Evolutionary conservation across 768 basidiomycete genomes (phyloP).

Genomic region (Termitomyces sp.): DNA sequence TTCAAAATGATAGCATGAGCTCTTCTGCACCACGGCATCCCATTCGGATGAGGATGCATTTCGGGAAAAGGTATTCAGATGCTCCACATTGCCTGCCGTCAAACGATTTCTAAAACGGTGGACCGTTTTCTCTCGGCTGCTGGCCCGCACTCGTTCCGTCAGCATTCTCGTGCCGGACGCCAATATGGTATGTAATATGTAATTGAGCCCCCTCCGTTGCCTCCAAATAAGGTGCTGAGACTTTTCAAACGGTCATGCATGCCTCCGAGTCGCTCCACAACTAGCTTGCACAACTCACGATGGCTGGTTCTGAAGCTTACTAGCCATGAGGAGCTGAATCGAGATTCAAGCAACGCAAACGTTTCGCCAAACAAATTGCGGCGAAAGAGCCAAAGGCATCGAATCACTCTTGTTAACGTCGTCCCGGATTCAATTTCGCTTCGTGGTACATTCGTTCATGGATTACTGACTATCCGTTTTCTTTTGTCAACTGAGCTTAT

Average conservation of each 20-base stretch:
- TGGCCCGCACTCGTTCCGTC: slow-evolving; percentile 36
- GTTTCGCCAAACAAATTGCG: slow-evolving; percentile 36
- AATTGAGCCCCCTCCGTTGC: slow-evolving; percentile 29
- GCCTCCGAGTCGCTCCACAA: slow-evolving; percentile 26
- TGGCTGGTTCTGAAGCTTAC: slow-evolving; percentile 16
- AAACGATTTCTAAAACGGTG: slow-evolving; percentile 35
- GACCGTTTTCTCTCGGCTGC: slow-evolving; percentile 36
- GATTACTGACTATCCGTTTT: slow-evolving; percentile 1
- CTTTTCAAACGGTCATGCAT: slow-evolving; percentile 24
- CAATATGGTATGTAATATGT: slow-evolving; percentile 29
- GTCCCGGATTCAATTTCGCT: neutral
- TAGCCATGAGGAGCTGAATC: slow-evolving; percentile 21
- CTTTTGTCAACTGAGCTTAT: neutral
- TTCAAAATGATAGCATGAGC: slow-evolving; percentile 37
- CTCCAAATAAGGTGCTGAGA: slow-evolving; percentile 18
- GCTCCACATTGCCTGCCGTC: slow-evolving; percentile 38
- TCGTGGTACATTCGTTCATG: slow-evolving; percentile 1
- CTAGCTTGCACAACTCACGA: slow-evolving; percentile 27
- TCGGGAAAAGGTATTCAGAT: slow-evolving; percentile 42
- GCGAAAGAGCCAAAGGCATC: slow-evolving; percentile 25
- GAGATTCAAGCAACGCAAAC: slow-evolving; percentile 33
- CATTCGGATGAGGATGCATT: slow-evolving; percentile 28
- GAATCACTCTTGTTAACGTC: neutral
- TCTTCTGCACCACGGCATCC: slow-evolving; percentile 36
- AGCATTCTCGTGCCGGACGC: slow-evolving; percentile 25